phyloP scores from a whole-genome alignment of 202 grass and related monocot genomes.

The Zizania palustris region DNA sequence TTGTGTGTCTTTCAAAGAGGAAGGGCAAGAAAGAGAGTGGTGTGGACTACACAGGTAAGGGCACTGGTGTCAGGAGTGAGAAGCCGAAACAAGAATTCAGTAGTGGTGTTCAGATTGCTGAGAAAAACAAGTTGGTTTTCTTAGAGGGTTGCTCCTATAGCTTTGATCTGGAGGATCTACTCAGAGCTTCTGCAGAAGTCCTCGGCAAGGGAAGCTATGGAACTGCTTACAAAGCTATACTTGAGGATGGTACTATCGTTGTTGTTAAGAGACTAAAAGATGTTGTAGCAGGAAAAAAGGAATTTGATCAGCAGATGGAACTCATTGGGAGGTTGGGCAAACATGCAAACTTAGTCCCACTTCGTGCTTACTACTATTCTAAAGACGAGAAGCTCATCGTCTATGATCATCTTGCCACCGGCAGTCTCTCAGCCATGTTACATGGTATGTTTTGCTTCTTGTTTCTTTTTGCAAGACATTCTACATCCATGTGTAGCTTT shows the following conservation, averaged over 20 bases:
- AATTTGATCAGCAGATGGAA: constrained; percentile 99
- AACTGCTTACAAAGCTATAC: constrained; percentile 88
- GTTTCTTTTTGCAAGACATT: background rate
- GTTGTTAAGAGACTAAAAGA: constrained; percentile 97
- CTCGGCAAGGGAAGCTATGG: constrained; percentile 92
- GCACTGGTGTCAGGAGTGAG: constrained; percentile 47
- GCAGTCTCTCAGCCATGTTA: constrained; percentile 74
- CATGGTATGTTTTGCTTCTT: constrained; percentile 70
- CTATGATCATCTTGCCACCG: constrained; percentile 67
- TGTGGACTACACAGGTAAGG: constrained; percentile 47
- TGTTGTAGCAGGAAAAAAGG: constrained; percentile 75
- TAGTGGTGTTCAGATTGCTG: constrained; percentile 74
- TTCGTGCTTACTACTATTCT: constrained; percentile 95
- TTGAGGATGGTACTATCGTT: constrained; percentile 88
- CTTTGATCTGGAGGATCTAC: constrained; percentile 96
- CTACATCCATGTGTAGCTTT: constrained; percentile 25
- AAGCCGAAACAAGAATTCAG: constrained; percentile 77
- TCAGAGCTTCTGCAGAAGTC: constrained; percentile 93
- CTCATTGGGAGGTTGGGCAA: constrained; percentile 69
- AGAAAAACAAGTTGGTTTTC: constrained; percentile 91
- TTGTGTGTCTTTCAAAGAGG: constrained; percentile 63
- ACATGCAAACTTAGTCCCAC: constrained; percentile 64
- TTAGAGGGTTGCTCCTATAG: constrained; percentile 86
- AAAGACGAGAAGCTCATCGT: constrained; percentile 99
- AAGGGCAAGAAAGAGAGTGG: constrained; percentile 51